These are phyloP conservation scores for Vitis riparia DNA, from an alignment of 164 flowering plant species.

Conservation along the genomic window DNA sequence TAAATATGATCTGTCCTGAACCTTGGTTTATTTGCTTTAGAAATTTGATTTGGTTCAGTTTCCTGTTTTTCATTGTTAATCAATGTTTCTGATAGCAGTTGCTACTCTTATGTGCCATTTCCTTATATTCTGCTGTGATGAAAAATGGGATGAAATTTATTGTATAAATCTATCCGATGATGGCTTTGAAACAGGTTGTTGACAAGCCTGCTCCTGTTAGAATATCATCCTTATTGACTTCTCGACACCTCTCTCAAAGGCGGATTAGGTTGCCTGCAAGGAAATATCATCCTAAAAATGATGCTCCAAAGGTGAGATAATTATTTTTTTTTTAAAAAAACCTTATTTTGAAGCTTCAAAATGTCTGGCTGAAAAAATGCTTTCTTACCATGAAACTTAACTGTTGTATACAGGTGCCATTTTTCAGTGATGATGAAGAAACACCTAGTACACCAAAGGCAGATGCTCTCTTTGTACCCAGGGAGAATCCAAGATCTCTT, in stretches of 20 bases:
- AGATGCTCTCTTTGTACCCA: conserved; percentile 89
- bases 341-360: no score
- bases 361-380: not conserved
- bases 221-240: conserved; percentile 78
- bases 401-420: conserved; percentile 65
- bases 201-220: conserved; percentile 86
- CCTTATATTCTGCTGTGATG: not conserved
- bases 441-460: conserved; percentile 90
- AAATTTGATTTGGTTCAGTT: conserved; percentile 1
- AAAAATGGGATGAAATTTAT: not conserved
- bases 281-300: conserved; percentile 75
- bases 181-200: conserved; percentile 46
- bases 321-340: not conserved
- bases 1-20: conserved; percentile 24
- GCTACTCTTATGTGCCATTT: not conserved
- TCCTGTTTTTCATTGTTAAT: not conserved
- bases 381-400: not conserved
- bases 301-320: conserved; percentile 65
- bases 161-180: not conserved
- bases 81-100: not conserved
- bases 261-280: conserved; percentile 81
- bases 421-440: conserved; percentile 86
- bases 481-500: conserved; percentile 94
- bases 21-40: not conserved
- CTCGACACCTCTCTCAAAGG: conserved; percentile 85